Base-by-base conservation (phyloP, 1,284 basidiomycete genomes). In the Laetiporus sulphureus region DNA sequence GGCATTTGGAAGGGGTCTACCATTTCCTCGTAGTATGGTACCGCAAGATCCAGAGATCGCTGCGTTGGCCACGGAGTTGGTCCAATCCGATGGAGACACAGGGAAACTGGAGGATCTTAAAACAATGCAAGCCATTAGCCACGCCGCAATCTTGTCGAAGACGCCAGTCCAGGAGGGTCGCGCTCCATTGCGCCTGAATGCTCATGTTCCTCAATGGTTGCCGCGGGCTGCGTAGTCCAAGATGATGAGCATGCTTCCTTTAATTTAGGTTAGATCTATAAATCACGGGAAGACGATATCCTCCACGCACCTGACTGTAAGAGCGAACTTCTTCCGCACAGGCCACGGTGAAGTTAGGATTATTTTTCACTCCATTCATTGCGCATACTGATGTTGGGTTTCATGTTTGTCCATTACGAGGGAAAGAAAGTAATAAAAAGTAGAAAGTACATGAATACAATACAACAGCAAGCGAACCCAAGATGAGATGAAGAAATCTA, bases 151-250 rank as follows among this genome's bases (percentile, higher is more conserved):
- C 11, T 48, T 79, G 36, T 65, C 64, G 1, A 49, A 45, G 18
- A 75, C 73, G 1, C 70, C 72, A 5, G 72, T 68, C 2, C 56
- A 49, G 38, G 68, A 72, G 30, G 67, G 63, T 0, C 54, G 60
- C 21, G 59, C 66, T 18, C 66, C 68, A 4, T 54, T 66, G 50
- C 45, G 51, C 2, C 46, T 69, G 12, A 42, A 67, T 47, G 53
- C 62, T 0, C 55, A 68, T 47, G 25, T 21, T 11, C 51, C 67
- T 0, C 46, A 40, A 36, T 69, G 67, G 67, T 32, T 66, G 12
- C 33, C n/a, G n/a, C n/a, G n/a, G n/a, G n/a, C n/a, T n/a, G n/a
- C n/a, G n/a, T n/a, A n/a, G n/a, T n/a, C n/a, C n/a, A n/a, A n/a
- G n/a, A n/a, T n/a, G n/a, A n/a, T n/a, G n/a, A n/a, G n/a, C n/a